A percentile compares a stretch with the other conserved stretches of the same genome.
Conservation (phyloP, 169 alveolate species). For the Cyclospora cayetanensis region DNA sequence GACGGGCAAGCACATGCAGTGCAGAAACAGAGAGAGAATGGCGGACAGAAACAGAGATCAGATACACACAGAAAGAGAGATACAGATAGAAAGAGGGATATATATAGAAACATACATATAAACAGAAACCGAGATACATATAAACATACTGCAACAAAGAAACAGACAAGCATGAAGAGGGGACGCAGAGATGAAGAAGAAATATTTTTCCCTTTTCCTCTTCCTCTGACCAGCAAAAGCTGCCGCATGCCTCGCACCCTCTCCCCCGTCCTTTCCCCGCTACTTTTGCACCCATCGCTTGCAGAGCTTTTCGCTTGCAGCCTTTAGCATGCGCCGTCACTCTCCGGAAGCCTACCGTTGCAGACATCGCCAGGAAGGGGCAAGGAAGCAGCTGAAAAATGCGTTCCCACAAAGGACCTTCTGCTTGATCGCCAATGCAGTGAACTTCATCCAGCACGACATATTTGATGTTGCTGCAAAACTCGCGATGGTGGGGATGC, state of each 20-base stretch:
- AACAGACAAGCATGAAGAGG: too few relatives aligned
- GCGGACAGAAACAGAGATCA: neutral
- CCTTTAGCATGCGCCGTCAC: too few relatives aligned
- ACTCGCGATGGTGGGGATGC: conserved; percentile 78
- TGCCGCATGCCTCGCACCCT: too few relatives aligned
- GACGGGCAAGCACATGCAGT: neutral
- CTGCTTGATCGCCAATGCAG: conserved; percentile 84
- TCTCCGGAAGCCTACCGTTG: conserved; percentile 90
- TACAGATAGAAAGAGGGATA: neutral
- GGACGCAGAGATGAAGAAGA: too few relatives aligned
- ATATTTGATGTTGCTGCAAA: conserved; percentile 82
- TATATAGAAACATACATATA: too few relatives aligned
- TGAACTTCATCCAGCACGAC: conserved; percentile 92
- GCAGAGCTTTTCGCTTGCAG: neutral
- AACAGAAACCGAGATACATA: neutral
- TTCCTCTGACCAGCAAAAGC: too few relatives aligned
- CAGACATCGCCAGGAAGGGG: conserved; percentile 93
- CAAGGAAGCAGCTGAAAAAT: conserved; percentile 88
- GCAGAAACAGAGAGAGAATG: neutral
- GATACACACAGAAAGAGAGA: neutral
- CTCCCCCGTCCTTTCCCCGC: conserved; percentile 58
- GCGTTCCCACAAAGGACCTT: conserved; percentile 81
- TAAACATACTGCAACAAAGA: neutral
- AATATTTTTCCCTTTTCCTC: too few relatives aligned
- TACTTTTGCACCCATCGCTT: conserved; percentile 39